Evolutionary conservation across 176 grass and related monocot species (phyloP).

Genomic region (Triticum aestivum): DNA sequence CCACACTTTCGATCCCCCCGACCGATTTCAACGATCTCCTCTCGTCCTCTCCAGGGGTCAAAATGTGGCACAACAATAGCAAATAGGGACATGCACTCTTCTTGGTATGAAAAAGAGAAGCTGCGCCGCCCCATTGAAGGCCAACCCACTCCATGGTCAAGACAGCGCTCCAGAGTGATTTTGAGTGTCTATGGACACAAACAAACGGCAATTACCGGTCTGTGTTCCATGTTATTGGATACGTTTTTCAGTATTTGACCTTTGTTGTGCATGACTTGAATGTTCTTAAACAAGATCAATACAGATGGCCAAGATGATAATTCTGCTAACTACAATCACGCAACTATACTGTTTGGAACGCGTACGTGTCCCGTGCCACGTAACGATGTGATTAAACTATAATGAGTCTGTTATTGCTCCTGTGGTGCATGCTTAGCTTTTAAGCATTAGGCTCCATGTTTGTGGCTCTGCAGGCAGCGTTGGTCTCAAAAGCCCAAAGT

Average conservation of each 20-base stretch:
- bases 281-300: neutral
- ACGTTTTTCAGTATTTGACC: slow-evolving; percentile 8
- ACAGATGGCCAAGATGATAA: neutral
- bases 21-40: slow-evolving; percentile 6
- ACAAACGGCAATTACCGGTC: neutral
- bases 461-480: slow-evolving; percentile 28
- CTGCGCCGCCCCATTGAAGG: slow-evolving; percentile 23
- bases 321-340: neutral
- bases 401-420: slow-evolving; percentile 3
- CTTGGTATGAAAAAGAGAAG: neutral
- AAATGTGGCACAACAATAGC: slow-evolving; percentile 9
- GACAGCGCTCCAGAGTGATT: neutral
- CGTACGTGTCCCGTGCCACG: neutral
- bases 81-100: slow-evolving; percentile 25
- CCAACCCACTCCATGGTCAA: slow-evolving; percentile 17
- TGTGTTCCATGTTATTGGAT: slow-evolving; percentile 14
- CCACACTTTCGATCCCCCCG: neutral
- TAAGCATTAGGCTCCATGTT: slow-evolving; percentile 9
- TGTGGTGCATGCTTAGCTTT: slow-evolving; percentile 29
- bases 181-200: neutral
- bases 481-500: slow-evolving; percentile 22
- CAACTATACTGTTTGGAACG: neutral
- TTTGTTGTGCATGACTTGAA: neutral
- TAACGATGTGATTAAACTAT: slow-evolving; percentile 2
- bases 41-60: slow-evolving; percentile 6